Evolutionary conservation across 2,329 filamentous ascomycete species (phyloP).

Genomic region (Calonectria crousiana): DNA sequence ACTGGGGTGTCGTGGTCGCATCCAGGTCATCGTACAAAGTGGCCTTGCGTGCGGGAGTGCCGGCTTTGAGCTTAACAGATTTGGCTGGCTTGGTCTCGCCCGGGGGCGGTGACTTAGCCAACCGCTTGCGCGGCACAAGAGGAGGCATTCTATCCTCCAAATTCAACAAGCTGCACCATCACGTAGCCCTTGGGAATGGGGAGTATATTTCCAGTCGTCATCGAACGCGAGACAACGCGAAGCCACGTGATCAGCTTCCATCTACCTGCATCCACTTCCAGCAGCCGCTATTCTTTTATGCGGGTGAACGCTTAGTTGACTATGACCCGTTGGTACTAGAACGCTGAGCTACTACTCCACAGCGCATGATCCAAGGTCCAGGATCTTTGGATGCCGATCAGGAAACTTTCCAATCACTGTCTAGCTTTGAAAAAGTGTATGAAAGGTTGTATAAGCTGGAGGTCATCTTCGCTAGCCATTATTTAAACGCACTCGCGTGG

Average conservation of each 20-base stretch:
- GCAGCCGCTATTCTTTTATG: background rate
- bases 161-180: slow-evolving; percentile 28
- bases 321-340: background rate
- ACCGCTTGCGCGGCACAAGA: slow-evolving; percentile 74
- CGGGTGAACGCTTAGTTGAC: background rate
- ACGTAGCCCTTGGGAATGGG: background rate
- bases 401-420: background rate
- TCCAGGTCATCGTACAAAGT: slow-evolving; percentile 74
- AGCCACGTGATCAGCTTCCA: slow-evolving; percentile 32
- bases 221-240: slow-evolving; percentile 31
- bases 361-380: background rate
- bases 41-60: slow-evolving; percentile 57
- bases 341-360: background rate
- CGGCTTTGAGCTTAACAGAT: slow-evolving; percentile 34
- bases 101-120: slow-evolving; percentile 60
- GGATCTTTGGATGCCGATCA: background rate
- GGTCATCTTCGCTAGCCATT: background rate
- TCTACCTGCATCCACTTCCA: background rate
- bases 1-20: slow-evolving; percentile 58
- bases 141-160: slow-evolving; percentile 70
- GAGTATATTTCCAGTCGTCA: slow-evolving; percentile 19
- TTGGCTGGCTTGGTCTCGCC: slow-evolving; percentile 45
- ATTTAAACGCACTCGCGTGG: background rate
- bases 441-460: background rate
- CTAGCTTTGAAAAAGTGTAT: background rate